Base-by-base conservation (phyloP, 148 eudicot species). In the Amaranthus cruentus region DNA sequence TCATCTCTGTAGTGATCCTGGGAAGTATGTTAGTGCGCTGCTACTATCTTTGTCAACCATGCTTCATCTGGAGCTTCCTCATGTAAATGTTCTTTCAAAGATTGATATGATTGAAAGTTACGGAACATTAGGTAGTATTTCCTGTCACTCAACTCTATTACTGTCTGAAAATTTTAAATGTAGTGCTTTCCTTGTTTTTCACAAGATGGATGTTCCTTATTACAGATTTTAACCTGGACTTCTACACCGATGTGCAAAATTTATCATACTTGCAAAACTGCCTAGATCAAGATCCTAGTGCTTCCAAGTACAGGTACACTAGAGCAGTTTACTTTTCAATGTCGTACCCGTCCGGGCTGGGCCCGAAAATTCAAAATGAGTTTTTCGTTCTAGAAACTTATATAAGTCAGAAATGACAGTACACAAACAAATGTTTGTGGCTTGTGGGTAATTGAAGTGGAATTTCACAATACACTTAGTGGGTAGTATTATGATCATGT, bases 1-100 rank as follows among this genome's bases (percentile, higher is more conserved):
- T 60, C 98, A 95, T 84, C 97, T 95, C 48, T 95, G 97, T 66
- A 87, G 96, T 71, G 98, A 95, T 77, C 91, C 98, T 10, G 93
- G 90, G 79, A 95, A 95, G 75, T 95, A 95, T 77, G 81, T 89
- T 42, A 91, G 98, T 77, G 98, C 98, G 38, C 75, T 95, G 87
- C 83, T 95, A 64, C 90, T 95, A 48, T 91, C 97, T 21, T 72
- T 95, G 73, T 91, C 98, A 72, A 95, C 97, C 64, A 95, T 95
- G 96, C 77, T 95, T 48, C 98, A 95, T 81, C 55, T 95, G 89
- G 98, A 95, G 76, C 96, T 95, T 85, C 98, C 98, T 47, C 98
- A 95, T 81, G 82, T 95, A 77, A 95, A 95, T 79, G 97, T 95
- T 47, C 75, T 95, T 73, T 95, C 98, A 1, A 95, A 95, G 84